Evolutionary conservation across 768 basidiomycete genomes (phyloP).

Genomic region (Pulveroboletus ravenelii): DNA sequence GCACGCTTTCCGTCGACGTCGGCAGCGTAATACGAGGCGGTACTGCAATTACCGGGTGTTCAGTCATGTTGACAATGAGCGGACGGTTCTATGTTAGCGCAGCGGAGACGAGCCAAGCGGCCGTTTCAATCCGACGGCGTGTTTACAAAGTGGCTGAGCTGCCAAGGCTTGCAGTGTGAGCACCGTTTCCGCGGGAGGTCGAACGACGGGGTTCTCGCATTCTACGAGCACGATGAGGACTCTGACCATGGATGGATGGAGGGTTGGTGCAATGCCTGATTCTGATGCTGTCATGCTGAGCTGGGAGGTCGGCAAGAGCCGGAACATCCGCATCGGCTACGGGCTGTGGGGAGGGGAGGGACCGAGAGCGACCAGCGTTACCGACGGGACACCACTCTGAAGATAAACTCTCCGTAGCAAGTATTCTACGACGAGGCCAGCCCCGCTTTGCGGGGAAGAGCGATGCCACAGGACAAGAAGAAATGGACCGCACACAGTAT

Average conservation of each 20-base stretch:
- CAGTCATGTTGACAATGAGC: constrained; percentile 1
- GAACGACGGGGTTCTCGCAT: no score
- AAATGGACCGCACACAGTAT: constrained; percentile 78
- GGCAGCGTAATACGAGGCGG: constrained; percentile 63
- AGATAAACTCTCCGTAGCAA: background rate
- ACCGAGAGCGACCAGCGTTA: background rate
- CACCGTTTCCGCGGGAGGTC: no score
- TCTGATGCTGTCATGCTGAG: constrained; percentile 1
- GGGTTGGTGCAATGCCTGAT: background rate
- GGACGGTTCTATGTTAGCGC: constrained; percentile 33
- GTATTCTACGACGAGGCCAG: constrained; percentile 6
- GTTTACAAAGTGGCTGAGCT: constrained; percentile 52
- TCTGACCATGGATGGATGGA: background rate
- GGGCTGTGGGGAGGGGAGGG: no score
- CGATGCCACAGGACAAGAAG: constrained; percentile 54
- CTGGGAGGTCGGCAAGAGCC: constrained; percentile 23
- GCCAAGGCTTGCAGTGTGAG: constrained; percentile 40
- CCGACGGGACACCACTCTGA: background rate
- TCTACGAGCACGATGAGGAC: no score
- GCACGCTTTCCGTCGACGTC: constrained; percentile 43
- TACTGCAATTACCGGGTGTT: constrained; percentile 31
- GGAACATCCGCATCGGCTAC: constrained; percentile 4
- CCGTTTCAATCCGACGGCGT: background rate
- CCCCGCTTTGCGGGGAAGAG: constrained; percentile 61
- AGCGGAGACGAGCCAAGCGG: background rate